Percentiles rank a stretch among this genome's conserved stretches.
phyloP scores from a whole-genome alignment of 169 alveolate species.

The Cryptosporidium sp. region DNA sequence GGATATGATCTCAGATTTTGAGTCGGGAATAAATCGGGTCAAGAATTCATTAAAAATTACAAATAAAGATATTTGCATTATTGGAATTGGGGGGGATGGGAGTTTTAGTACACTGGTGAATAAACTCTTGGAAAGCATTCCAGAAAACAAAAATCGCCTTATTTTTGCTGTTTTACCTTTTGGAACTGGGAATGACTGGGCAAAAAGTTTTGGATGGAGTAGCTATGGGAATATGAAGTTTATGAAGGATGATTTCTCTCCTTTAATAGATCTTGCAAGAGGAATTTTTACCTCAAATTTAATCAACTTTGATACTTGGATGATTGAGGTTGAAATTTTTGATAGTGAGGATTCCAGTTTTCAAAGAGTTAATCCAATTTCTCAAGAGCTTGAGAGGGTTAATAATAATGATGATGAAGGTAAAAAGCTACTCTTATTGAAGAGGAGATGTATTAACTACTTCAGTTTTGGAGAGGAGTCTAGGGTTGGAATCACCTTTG shows the following conservation, averaged over 20 bases:
- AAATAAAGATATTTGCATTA: constrained; percentile 42
- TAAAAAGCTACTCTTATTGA: constrained; percentile 19
- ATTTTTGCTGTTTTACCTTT: constrained; percentile 60
- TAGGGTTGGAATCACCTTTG: constrained; percentile 57
- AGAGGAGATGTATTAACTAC: constrained; percentile 60
- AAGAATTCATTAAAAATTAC: constrained; percentile 49
- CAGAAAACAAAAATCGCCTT: constrained; percentile 16
- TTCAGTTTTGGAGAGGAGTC: constrained; percentile 74
- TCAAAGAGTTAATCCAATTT: constrained; percentile 34
- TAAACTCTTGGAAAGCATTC: constrained; percentile 8
- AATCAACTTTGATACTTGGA: constrained; percentile 37
- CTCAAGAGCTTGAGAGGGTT: constrained; percentile 30
- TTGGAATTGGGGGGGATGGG: constrained; percentile 65
- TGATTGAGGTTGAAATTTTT: constrained; percentile 36
- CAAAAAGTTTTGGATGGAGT: constrained; percentile 63
- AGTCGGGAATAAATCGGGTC: constrained; percentile 17
- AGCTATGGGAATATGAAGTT: constrained; percentile 62
- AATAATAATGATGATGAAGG: neutral
- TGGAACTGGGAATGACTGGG: constrained; percentile 74
- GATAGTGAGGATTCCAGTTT: constrained; percentile 31
- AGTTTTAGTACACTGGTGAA: constrained; percentile 48
- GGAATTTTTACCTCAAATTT: constrained; percentile 65
- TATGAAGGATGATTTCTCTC: constrained; percentile 68
- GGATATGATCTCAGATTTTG: constrained; percentile 51
- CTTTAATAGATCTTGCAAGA: constrained; percentile 45